phyloP scores from a whole-genome alignment of 805 yeast species.

The Metschnikowia lochheadii region DNA sequence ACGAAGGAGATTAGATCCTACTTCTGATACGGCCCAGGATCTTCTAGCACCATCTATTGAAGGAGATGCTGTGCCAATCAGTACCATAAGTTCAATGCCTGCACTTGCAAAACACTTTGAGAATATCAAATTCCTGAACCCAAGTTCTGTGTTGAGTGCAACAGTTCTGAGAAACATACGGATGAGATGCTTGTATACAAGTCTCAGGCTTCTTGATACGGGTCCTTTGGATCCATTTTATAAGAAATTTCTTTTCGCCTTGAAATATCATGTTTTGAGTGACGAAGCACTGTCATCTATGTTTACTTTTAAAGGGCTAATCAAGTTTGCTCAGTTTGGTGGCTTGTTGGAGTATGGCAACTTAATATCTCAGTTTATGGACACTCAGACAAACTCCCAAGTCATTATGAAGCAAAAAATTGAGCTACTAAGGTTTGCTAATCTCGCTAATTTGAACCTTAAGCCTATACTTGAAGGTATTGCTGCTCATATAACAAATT shows the following conservation, averaged over 20 bases:
- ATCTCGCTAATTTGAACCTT: not conserved
- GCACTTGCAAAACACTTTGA: slow-evolving; percentile 18
- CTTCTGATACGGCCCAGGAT: not conserved
- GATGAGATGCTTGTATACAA: slow-evolving; percentile 7
- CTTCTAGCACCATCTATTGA: not conserved
- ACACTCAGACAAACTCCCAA: slow-evolving; percentile 1
- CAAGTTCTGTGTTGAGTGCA: slow-evolving; percentile 10
- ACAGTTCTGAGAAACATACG: not conserved
- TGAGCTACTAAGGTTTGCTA: slow-evolving; percentile 1
- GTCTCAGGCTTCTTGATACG: slow-evolving; percentile 7
- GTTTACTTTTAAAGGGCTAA: slow-evolving; percentile 4
- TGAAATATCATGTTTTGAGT: slow-evolving; percentile 9
- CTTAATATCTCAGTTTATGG: not conserved
- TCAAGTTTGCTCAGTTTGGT: slow-evolving; percentile 2
- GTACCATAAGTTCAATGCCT: slow-evolving; percentile 18
- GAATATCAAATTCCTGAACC: slow-evolving; percentile 17
- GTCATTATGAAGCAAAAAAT: slow-evolving; percentile 6
- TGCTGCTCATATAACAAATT: not conserved
- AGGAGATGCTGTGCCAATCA: slow-evolving; percentile 6
- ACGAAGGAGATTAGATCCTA: not conserved
- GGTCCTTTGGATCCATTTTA: slow-evolving; percentile 3
- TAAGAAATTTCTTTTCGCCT: slow-evolving; percentile 9
- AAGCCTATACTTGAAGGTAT: not conserved
- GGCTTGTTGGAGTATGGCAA: slow-evolving; percentile 2
- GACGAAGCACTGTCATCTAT: slow-evolving; percentile 6